Evolutionary conservation across 2,329 filamentous ascomycete species (phyloP), one percentile per base, ranked within the genome.

Genomic region (Botryotinia globosa): DNA sequence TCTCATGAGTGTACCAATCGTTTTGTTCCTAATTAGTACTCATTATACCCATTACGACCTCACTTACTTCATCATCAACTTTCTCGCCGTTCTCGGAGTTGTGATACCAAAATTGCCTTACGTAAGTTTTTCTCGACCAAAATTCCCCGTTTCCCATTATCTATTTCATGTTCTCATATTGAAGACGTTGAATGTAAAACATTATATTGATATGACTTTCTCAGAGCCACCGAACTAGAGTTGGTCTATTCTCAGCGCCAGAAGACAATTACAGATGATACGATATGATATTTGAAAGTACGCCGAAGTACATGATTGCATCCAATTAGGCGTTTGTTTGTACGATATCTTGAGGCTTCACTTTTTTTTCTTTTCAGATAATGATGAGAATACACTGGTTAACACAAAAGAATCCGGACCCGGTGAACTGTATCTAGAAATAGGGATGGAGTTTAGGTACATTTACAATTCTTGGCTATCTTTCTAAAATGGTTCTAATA

Each of bases 41-140:
- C 96, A 99, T 84, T 99, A 98, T 84, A 98, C 96, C 64, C 95
- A 98, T 84, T 99, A 98, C 86, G 95, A 98, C 83, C 83, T 98
- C 81, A 92, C 94, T 62, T 98, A 97, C 84, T 99, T 99, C 81
- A 94, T 92, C 79, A 96, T 99, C 85, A 99, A 99, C 85, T 95
- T 97, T 82, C 84, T 98, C 79, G 96, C 96, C 72, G 93, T 97
- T 56, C 85, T 99, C 80, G 94, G 88, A 62, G 96, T 99, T 72
- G 92, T 99, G 73, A 96, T 99, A 81, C 96, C 96, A 58, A 99
- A 99, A 85, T 85, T 99, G 77, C 96, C 96, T 77, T 95, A 93
- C 81, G 95, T 98, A 87, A 83, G 94, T 76, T 37, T n/a, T 22
- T 39, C 48, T 48, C 54, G 16, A 67, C 32, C 54, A 54, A 67